Conservation (phyloP, 148 eudicot genomes). For the Oxyria digyna region DNA sequence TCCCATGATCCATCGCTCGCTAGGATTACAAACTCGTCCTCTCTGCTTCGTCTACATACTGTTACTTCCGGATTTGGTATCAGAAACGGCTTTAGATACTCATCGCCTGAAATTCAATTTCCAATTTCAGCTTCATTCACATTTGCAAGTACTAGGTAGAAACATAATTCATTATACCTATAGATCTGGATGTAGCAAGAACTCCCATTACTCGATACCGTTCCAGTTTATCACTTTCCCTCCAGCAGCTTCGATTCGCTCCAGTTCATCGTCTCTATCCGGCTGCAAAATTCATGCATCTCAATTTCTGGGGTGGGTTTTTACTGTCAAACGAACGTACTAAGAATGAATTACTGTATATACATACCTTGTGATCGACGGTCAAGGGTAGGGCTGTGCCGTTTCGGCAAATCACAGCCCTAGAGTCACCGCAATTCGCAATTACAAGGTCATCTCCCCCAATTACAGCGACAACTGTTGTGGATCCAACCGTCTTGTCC, state of each 20-base stretch:
- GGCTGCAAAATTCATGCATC: slow-evolving; percentile 25
- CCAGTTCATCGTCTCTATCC: slow-evolving; percentile 61
- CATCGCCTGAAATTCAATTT: slow-evolving; percentile 28
- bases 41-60: slow-evolving; percentile 21
- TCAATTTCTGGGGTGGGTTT: too few species aligned
- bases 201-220: slow-evolving; percentile 48
- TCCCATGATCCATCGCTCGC: slow-evolving; percentile 71
- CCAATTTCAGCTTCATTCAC: too few species aligned
- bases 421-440: slow-evolving; percentile 78
- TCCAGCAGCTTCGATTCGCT: slow-evolving; percentile 60
- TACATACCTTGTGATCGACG: slow-evolving; percentile 76
- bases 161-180: slow-evolving; percentile 40
- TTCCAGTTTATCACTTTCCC: slow-evolving; percentile 70
- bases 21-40: slow-evolving; percentile 44
- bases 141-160: too few species aligned
- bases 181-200: slow-evolving; percentile 70
- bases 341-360: background rate
- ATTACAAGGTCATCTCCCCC: slow-evolving; percentile 47
- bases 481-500: slow-evolving; percentile 52
- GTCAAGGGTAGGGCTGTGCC: slow-evolving; percentile 49
- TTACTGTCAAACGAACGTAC: too few species aligned
- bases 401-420: slow-evolving; percentile 45
- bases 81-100: slow-evolving; percentile 46
- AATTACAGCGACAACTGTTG: slow-evolving; percentile 56
- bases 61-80: slow-evolving; percentile 41